Evolutionary conservation across 2,329 filamentous ascomycete species (phyloP).

Genomic region (Helotiales sp.): DNA sequence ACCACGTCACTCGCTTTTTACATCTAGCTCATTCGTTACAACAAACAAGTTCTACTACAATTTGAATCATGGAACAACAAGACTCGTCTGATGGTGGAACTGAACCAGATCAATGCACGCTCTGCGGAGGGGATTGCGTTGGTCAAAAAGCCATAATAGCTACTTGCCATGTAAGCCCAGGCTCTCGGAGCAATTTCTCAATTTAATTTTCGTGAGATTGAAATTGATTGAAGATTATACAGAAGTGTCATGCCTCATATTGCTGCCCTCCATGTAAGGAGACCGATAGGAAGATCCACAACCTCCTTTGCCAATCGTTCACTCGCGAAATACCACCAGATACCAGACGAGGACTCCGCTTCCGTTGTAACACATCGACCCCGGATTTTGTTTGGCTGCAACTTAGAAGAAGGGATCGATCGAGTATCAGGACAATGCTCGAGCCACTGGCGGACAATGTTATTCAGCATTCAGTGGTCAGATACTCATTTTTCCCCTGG

Average conservation of each 20-base stretch:
- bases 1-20: background rate
- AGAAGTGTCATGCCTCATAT: background rate
- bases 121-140: background rate
- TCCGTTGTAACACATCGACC: background rate
- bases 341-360: background rate
- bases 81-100: background rate
- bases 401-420: background rate
- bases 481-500: background rate
- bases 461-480: background rate
- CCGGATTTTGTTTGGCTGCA: background rate
- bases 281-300: background rate
- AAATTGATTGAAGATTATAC: too few species aligned
- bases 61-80: background rate
- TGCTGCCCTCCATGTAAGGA: background rate
- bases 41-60: background rate
- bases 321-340: background rate
- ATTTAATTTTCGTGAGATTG: too few species aligned
- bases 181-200: background rate
- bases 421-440: background rate
- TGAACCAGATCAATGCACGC: background rate
- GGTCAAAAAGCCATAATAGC: background rate
- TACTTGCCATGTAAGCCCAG: background rate
- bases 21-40: background rate
- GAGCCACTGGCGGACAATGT: background rate
- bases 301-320: background rate